Evolutionary conservation across 2,329 filamentous ascomycete species (phyloP).

Genomic region (Chalaropsis thielavioides): DNA sequence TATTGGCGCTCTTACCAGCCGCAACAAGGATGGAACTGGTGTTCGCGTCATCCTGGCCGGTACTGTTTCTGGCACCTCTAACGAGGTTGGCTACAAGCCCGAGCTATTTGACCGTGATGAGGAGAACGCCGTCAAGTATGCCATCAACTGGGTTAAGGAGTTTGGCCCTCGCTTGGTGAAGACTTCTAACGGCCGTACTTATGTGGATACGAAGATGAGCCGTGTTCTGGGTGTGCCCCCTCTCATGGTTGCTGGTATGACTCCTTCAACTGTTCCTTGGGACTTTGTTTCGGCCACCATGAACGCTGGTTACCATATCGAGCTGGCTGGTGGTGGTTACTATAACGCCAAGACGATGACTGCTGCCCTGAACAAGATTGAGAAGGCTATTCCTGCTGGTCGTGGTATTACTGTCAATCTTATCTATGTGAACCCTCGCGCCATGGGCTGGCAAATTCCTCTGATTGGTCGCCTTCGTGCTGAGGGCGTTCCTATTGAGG

Average conservation of each 20-base stretch:
- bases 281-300: conserved; percentile 86
- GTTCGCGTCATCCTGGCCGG: conserved; percentile 93
- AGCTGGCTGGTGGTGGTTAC: conserved; percentile 80
- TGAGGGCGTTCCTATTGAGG: conserved; percentile 81
- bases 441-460: conserved; percentile 88
- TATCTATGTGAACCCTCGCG: conserved; percentile 79
- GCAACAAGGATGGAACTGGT: conserved; percentile 97
- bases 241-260: conserved; percentile 88
- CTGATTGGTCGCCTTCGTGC: conserved; percentile 64
- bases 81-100: conserved; percentile 92
- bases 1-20: conserved; percentile 87
- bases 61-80: conserved; percentile 76
- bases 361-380: conserved; percentile 68
- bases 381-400: conserved; percentile 67
- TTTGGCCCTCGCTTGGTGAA: conserved; percentile 85
- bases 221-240: conserved; percentile 71
- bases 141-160: conserved; percentile 94
- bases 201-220: conserved; percentile 94
- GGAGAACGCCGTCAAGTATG: conserved; percentile 86
- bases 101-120: conserved; percentile 95
- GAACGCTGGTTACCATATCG: conserved; percentile 90
- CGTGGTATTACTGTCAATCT: conserved; percentile 81
- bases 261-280: conserved; percentile 74
- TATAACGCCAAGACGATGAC: conserved; percentile 74
- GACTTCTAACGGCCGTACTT: conserved; percentile 77